These are phyloP conservation scores for Mycena sanguinolenta DNA, from an alignment of 768 basidiomycete species.

Conservation along the genomic window DNA sequence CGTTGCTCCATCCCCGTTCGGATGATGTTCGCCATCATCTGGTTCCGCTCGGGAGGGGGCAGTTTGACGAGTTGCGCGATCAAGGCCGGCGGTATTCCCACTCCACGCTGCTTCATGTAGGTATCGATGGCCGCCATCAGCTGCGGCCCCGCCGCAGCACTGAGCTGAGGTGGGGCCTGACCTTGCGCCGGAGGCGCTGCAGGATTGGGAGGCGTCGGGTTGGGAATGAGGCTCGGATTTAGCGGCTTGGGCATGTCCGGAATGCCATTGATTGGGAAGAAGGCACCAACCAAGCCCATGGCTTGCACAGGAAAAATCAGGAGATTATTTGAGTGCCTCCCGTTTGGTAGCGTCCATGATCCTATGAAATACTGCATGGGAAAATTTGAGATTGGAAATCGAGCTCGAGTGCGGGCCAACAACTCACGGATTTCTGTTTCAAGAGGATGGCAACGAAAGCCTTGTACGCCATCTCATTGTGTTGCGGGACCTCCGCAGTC, in stretches of 20 bases:
- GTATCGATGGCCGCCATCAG: slow-evolving; percentile 6
- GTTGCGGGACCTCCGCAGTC: slow-evolving; percentile 42
- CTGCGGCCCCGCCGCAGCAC: background rate
- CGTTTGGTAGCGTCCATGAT: slow-evolving; percentile 62
- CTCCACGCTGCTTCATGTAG: slow-evolving; percentile 12
- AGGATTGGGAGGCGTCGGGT: slow-evolving; percentile 16
- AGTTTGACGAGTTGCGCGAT: slow-evolving; percentile 15
- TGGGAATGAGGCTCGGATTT: slow-evolving; percentile 18
- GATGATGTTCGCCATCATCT: slow-evolving; percentile 17
- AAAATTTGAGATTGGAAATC: background rate
- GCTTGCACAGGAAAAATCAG: slow-evolving; percentile 59
- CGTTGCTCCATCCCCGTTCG: slow-evolving; percentile 18
- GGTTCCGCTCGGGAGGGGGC: slow-evolving; percentile 4
- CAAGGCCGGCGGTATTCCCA: background rate
- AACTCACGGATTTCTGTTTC: slow-evolving; percentile 61
- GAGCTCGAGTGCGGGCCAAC: background rate
- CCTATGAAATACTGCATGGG: slow-evolving; percentile 61
- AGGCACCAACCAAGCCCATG: slow-evolving; percentile 56
- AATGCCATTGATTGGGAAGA: slow-evolving; percentile 66
- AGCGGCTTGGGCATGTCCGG: slow-evolving; percentile 61
- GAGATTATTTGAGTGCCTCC: slow-evolving; percentile 57
- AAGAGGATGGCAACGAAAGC: slow-evolving; percentile 57
- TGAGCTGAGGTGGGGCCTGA: slow-evolving; percentile 10
- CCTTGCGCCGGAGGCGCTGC: background rate
- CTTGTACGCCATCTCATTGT: slow-evolving; percentile 62